These are phyloP conservation scores for Exophiala sideris DNA, from an alignment of 2,329 filamentous ascomycete species.

Conservation along the genomic window DNA sequence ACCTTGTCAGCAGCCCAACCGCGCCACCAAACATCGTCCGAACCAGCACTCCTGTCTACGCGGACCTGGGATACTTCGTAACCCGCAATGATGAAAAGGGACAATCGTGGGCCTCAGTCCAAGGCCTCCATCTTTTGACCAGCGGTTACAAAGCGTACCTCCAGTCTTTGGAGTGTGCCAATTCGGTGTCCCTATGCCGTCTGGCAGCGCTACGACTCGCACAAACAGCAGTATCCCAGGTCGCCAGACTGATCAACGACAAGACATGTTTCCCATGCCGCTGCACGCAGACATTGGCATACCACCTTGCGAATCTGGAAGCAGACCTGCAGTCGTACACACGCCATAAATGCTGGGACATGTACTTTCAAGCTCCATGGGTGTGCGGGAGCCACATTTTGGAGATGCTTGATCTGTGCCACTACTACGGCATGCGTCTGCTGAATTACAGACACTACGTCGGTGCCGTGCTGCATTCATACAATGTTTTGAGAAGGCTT, in stretches of 20 bases:
- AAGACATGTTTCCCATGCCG: constrained; percentile 30
- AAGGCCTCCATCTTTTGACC: constrained; percentile 27
- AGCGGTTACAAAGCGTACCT: constrained; percentile 26
- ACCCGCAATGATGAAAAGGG: constrained; percentile 13
- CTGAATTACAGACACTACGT: constrained; percentile 31
- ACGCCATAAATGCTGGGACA: constrained; percentile 28
- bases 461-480: constrained; percentile 30
- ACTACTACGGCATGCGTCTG: constrained; percentile 31
- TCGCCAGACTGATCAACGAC: constrained; percentile 24
- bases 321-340: constrained; percentile 26
- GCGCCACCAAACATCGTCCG: constrained; percentile 16
- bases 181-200: constrained; percentile 22
- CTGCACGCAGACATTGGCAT: constrained; percentile 30
- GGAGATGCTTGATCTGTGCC: constrained; percentile 30
- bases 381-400: constrained; percentile 30
- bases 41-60: constrained; percentile 22
- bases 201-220: constrained; percentile 29
- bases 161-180: constrained; percentile 8
- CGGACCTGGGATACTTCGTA: constrained; percentile 26
- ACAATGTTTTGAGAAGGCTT: constrained; percentile 29
- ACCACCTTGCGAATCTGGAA: constrained; percentile 28
- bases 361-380: constrained; percentile 32
- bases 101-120: constrained; percentile 22
- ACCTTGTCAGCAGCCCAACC: constrained; percentile 14
- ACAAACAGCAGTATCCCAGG: constrained; percentile 24